Percentiles rank a stretch among this genome's conserved stretches.
Evolutionary conservation across 331 rosid genomes (phyloP).

Genomic region (Ulmus americana): DNA sequence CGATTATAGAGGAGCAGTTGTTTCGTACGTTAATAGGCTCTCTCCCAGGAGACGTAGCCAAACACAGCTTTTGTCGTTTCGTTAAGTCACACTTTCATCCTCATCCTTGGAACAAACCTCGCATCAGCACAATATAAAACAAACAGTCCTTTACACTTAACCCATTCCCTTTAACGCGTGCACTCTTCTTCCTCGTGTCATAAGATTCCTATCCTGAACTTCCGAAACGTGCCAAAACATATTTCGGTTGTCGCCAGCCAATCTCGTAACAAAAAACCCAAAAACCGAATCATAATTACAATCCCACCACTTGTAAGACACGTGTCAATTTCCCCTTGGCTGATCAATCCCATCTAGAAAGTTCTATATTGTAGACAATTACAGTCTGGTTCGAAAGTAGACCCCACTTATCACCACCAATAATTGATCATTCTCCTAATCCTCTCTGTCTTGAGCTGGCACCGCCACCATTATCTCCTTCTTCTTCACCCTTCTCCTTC

Average conservation of each 20-base stretch:
- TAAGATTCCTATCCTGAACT: slow-evolving; percentile 9
- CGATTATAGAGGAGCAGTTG: too few relatives aligned
- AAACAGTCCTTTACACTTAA: not conserved
- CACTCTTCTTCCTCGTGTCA: not conserved
- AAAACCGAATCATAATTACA: not conserved
- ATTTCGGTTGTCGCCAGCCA: slow-evolving; percentile 5
- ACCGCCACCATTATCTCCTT: slow-evolving; percentile 36
- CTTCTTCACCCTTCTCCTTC: slow-evolving; percentile 5
- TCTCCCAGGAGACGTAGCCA: not conserved
- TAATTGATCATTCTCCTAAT: slow-evolving; percentile 60
- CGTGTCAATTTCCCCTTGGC: not conserved
- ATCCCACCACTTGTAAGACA: not conserved
- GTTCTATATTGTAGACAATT: not conserved
- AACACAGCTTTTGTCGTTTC: not conserved
- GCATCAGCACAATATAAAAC: not conserved
- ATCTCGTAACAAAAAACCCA: not conserved
- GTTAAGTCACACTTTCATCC: not conserved
- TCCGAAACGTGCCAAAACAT: slow-evolving; percentile 5
- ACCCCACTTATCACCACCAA: slow-evolving; percentile 43
- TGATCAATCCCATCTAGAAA: not conserved
- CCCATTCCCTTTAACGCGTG: not conserved
- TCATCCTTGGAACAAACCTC: too few relatives aligned
- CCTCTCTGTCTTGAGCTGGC: slow-evolving; percentile 63
- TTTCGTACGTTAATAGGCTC: not conserved
- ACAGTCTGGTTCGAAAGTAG: not conserved